Evolutionary conservation across 2,329 filamentous ascomycete species (phyloP), one percentile per base, ranked within the genome.

Genomic region (Monilinia polystroma): DNA sequence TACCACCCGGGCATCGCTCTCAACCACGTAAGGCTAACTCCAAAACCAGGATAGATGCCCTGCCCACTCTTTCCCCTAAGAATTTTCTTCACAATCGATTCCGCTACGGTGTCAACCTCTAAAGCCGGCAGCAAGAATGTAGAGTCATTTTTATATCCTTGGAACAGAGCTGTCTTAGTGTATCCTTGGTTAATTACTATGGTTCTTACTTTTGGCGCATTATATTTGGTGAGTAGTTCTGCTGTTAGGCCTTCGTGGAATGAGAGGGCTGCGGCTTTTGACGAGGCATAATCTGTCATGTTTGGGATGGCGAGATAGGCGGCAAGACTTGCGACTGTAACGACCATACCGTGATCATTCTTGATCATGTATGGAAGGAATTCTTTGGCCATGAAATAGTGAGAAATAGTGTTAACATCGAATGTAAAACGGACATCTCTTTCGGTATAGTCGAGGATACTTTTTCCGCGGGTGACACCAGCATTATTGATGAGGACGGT

Each of bases 401-500:
- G 89, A 2, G 87, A 81, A 43, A 92, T 76, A 0, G 86, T 80
- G 78, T 92, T 93, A 72, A 92, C 87, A 68, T 87, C 86, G 76
- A 92, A 91, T 63, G 88, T 90, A 72, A 88, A 84, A 49, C 84
- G 84, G 69, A 90, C 81, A 70, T 88, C 84, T 26, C 79, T 80
- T 63, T 87, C 84, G 1, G 82, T 81, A 29, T 82, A 76, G 38
- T 84, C 81, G 57, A 92, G 81, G 70, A 93, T 82, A 6, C 82
- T 83, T 70, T 85, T 85, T 68, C 87, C 87, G 66, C 82, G 82
- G 20, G 81, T 84, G 38, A 89, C 82, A 68, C 88, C 89, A 11
- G 89, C 89, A 73, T 91, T 91, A 79, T 90, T 90, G 79, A 91
- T 88, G 4, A 92, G 80, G 68, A 92, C 80, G 0, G 88, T 91